A percentile compares a stretch with the other conserved stretches of the same genome.
Evolutionary conservation across 2,329 filamentous ascomycete species (phyloP).

Genomic region (Nothophoma quercina): DNA sequence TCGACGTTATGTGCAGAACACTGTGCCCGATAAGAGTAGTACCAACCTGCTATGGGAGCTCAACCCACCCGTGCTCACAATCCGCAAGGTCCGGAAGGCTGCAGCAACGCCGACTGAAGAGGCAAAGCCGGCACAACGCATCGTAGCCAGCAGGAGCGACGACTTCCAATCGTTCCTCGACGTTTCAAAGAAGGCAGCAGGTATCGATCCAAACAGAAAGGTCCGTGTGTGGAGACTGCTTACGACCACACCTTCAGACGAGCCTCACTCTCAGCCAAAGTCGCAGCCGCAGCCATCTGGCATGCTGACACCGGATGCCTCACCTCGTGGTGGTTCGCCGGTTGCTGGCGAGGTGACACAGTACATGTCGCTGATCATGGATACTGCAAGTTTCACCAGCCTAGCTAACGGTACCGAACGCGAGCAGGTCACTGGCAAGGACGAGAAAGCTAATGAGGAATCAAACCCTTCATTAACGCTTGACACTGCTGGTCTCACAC

Average conservation of each 20-base stretch:
- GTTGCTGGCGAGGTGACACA: conserved; percentile 39
- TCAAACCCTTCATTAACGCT: conserved; percentile 79
- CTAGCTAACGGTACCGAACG: conserved; percentile 70
- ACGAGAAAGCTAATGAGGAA: conserved; percentile 75
- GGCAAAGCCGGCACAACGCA: conserved; percentile 67
- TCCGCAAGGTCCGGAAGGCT: conserved; percentile 77
- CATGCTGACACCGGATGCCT: conserved; percentile 55
- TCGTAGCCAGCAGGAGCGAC: conserved; percentile 75
- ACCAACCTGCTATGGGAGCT: conserved; percentile 82
- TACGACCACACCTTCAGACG: conserved; percentile 51
- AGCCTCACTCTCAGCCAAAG: conserved; percentile 33
- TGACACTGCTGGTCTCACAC: conserved; percentile 70
- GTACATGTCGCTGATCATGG: conserved; percentile 63
- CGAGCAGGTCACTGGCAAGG: conserved; percentile 69
- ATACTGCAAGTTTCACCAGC: conserved; percentile 67
- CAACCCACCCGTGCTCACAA: conserved; percentile 82
- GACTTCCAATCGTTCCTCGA: conserved; percentile 78
- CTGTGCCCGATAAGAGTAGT: conserved; percentile 62
- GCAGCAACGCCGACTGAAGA: conserved; percentile 68
- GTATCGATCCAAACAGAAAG: conserved; percentile 74
- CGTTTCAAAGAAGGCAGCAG: conserved; percentile 72
- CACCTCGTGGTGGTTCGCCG: conserved; percentile 55
- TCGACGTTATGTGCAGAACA: conserved; percentile 79
- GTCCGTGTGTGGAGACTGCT: conserved; percentile 78
- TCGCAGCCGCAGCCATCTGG: conserved; percentile 41